phyloP scores from a whole-genome alignment of 164 flowering plant genomes.

The Akebia trifoliata region DNA sequence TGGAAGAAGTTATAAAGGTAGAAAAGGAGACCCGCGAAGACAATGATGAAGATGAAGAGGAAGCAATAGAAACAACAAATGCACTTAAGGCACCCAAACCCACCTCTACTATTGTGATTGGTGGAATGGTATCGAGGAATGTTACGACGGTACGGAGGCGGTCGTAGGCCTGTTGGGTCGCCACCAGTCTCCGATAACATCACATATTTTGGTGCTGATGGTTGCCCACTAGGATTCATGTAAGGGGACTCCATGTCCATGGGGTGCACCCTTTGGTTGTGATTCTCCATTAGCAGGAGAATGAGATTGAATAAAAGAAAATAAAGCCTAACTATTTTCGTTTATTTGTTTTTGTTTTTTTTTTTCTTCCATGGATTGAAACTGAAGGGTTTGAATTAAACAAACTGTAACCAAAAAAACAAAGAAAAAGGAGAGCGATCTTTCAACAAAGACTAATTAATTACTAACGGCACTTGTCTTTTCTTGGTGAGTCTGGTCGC shows the following conservation, averaged over 20 bases:
- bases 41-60: constrained; percentile 33
- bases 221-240: too few species aligned
- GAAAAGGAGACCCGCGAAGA: constrained; percentile 7
- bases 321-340: too few species aligned
- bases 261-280: constrained; percentile 12
- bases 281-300: neutral
- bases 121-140: constrained; percentile 38
- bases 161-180: constrained; percentile 20
- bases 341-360: neutral
- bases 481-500: too few species aligned
- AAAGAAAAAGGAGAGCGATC: too few species aligned
- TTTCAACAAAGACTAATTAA: too few species aligned
- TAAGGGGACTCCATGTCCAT: constrained; percentile 15
- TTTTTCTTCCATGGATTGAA: neutral
- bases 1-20: constrained; percentile 19
- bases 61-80: constrained; percentile 45
- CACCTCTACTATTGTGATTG: constrained; percentile 4
- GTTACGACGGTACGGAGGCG: constrained; percentile 53
- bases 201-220: constrained; percentile 35
- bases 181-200: constrained; percentile 28
- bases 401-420: too few species aligned
- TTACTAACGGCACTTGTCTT: too few species aligned
- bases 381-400: too few species aligned
- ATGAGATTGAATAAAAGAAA: neutral
- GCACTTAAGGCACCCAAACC: constrained; percentile 31